These are phyloP conservation scores for Tulasnella sp. DNA, from an alignment of 768 basidiomycete species.

Conservation along the genomic window DNA sequence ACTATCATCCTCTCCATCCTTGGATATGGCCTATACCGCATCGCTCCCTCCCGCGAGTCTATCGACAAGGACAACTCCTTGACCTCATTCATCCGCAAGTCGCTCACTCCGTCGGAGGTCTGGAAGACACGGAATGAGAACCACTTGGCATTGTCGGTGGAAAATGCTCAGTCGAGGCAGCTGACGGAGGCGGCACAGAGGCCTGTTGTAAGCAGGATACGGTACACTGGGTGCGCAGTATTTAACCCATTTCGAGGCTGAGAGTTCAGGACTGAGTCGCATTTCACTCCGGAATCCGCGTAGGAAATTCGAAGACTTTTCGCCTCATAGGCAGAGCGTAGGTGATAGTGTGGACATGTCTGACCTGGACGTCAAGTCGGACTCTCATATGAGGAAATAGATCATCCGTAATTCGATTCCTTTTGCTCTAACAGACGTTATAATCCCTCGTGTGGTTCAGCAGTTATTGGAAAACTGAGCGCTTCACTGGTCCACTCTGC, in stretches of 20 bases:
- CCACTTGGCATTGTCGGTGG: conserved; percentile 39
- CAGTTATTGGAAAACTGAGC: not conserved
- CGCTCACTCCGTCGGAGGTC: conserved; percentile 39
- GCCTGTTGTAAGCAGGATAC: conserved; percentile 45
- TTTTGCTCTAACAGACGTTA: no score
- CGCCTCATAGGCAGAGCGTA: conserved; percentile 49
- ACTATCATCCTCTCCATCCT: conserved; percentile 41
- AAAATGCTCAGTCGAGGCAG: conserved; percentile 35
- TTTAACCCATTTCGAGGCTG: not conserved
- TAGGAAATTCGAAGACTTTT: conserved; percentile 48
- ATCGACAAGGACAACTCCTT: conserved; percentile 42
- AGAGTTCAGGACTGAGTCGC: not conserved
- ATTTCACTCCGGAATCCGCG: conserved; percentile 16
- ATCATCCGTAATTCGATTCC: no score
- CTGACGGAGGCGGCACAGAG: conserved; percentile 35
- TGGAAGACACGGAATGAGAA: conserved; percentile 48
- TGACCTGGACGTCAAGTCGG: conserved; percentile 4
- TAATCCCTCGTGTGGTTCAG: not conserved
- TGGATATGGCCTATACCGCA: conserved; percentile 51
- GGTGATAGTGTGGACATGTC: conserved; percentile 27
- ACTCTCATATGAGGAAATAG: conserved; percentile 7
- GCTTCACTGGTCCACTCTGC: no score
- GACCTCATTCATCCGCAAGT: conserved; percentile 54
- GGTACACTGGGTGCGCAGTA: conserved; percentile 64
- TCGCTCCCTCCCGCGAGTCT: conserved; percentile 42